phyloP scores from a whole-genome alignment of 177 flowering plant genomes.

The Telopea speciosissima region DNA sequence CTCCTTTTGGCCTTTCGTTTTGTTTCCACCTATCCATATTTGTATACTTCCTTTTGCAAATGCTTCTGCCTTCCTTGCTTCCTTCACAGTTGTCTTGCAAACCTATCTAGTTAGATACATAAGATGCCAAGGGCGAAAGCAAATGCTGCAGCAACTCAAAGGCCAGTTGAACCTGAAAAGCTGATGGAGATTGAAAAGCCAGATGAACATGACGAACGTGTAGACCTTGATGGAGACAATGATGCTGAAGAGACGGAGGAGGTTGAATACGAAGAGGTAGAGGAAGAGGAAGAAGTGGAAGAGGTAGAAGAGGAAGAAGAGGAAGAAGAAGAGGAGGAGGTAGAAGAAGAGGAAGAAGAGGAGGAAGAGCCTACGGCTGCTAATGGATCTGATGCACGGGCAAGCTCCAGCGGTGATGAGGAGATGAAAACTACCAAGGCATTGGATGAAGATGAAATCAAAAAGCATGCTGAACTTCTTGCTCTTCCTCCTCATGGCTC shows the following conservation, averaged over 20 bases:
- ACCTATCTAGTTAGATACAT: conserved; percentile 44
- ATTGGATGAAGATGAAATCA: conserved; percentile 47
- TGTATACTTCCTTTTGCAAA: conserved; percentile 59
- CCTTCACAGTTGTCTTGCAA: conserved; percentile 71
- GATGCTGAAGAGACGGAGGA: conserved; percentile 69
- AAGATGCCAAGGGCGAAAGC: conserved; percentile 76
- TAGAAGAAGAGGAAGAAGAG: conserved; percentile 44
- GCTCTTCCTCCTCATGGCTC: conserved; percentile 98
- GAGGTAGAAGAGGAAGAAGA: conserved; percentile 55
- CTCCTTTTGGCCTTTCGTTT: conserved; percentile 80
- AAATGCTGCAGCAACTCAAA: conserved; percentile 34
- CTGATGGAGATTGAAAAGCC: conserved; percentile 39
- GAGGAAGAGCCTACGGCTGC: conserved; percentile 21
- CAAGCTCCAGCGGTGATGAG: conserved; percentile 24
- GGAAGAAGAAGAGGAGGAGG: conserved; percentile 55
- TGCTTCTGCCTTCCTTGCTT: conserved; percentile 78
- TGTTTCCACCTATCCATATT: conserved; percentile 63
- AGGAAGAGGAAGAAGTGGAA: conserved; percentile 60
- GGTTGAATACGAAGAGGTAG: conserved; percentile 80
- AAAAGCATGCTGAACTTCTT: conserved; percentile 78
- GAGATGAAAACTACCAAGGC: conserved; percentile 29
- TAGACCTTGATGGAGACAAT: conserved; percentile 52
- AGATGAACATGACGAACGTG: conserved; percentile 51
- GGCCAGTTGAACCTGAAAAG: conserved; percentile 33
- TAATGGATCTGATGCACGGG: conserved; percentile 20